Evolutionary conservation across 768 basidiomycete species (phyloP), one percentile per base, ranked within the genome.

Genomic region (Leucosporidium yakuticum): DNA sequence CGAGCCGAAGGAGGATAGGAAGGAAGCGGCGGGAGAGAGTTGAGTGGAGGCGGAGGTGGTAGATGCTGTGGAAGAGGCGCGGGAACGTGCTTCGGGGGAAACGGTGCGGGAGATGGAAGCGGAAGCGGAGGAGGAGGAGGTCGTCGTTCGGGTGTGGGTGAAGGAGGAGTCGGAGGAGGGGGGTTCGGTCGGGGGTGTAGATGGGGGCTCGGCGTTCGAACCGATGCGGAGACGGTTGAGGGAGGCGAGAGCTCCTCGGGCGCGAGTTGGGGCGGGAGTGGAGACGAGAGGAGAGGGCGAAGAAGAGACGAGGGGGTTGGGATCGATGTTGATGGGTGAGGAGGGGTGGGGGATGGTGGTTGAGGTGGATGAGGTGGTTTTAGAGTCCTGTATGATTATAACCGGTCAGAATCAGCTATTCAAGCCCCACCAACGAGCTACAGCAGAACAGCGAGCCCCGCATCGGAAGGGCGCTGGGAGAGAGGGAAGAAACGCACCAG

Each of bases 1-100:
- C 49, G 49, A 50, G 21, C 51, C 66, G 56, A 76, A 73, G 25
- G 66, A 32, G 19, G 69, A 64, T 32, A 75, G 68, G 68, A 75
- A 75, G 14, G 66, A 62, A 2, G 74, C 71, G 21, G 75, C 75
- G 29, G 61, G 59, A n/a, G 61, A 31, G 31, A 19, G 25, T 9
- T 32, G 9, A 12, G 27, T 4, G 9, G 32, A 23, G 9, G 39
- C 32, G 32, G 54, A 17, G 39, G 25, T 36, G 39, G 54, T 15
- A 9, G 54, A 17, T 2, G 51, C 11, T 23, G 25, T 36, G 31
- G 54, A 27, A 17, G 54, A 17, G 5, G 51, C 4, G 23, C 50
- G 32, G 9, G 32, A 58, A 21, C 21, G 53, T 49, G 11, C 0
- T n/a, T 23, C 27, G 29, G 62, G 49, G 44, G 27, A 14, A 47